phyloP scores from a whole-genome alignment of 1,139 yeast genomes.

The Hansenula sp. region DNA sequence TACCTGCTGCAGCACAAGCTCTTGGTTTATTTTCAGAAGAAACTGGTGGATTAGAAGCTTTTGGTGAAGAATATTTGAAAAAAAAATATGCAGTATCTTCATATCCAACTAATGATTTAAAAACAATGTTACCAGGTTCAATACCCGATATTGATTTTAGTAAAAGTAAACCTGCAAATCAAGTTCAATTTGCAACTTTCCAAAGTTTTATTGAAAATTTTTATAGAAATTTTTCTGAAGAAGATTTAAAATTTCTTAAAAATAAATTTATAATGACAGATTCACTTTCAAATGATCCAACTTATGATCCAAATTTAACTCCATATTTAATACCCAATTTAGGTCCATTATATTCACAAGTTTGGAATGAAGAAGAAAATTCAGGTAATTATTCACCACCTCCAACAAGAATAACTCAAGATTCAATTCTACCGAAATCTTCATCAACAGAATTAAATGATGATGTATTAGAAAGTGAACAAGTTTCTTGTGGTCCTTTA shows the following conservation, averaged over 20 bases:
- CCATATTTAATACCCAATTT: slow-evolving; percentile 78
- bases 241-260: slow-evolving; percentile 71
- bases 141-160: slow-evolving; percentile 88
- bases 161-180: slow-evolving; percentile 81
- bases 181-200: slow-evolving; percentile 88
- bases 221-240: slow-evolving; percentile 72
- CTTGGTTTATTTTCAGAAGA: slow-evolving; percentile 67
- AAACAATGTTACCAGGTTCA: slow-evolving; percentile 76
- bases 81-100: slow-evolving; percentile 84
- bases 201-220: slow-evolving; percentile 82
- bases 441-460: slow-evolving; percentile 57
- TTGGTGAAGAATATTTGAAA: slow-evolving; percentile 69
- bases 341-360: slow-evolving; percentile 76
- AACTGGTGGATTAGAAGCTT: slow-evolving; percentile 41
- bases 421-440: slow-evolving; percentile 57
- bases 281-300: slow-evolving; percentile 32
- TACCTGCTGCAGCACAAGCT: slow-evolving; percentile 64
- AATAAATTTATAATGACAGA: slow-evolving; percentile 56
- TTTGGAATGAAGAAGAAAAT: slow-evolving; percentile 83
- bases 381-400: slow-evolving; percentile 33
- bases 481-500: slow-evolving; percentile 86
- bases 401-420: slow-evolving; percentile 30
- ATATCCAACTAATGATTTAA: slow-evolving; percentile 75
- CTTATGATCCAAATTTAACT: slow-evolving; percentile 61
- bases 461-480: slow-evolving; percentile 63